Evolutionary conservation across 169 alveolate genomes (phyloP).

Genomic region (Eimeria brunetti): DNA sequence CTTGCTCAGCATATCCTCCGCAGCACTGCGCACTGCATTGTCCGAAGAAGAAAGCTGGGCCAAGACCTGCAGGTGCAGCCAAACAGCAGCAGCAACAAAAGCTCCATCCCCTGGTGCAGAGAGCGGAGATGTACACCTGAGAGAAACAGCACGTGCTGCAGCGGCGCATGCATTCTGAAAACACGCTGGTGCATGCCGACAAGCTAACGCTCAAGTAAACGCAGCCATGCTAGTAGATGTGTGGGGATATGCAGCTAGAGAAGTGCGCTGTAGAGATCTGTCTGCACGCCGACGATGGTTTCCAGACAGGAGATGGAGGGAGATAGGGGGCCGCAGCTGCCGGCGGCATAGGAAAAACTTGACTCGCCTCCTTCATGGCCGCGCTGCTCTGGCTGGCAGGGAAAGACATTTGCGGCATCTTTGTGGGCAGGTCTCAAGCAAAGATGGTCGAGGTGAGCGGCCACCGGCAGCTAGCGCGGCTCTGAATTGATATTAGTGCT

Average conservation of each 20-base stretch:
- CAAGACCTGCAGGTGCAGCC: slow-evolving; percentile 8
- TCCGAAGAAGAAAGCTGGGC: slow-evolving; percentile 46
- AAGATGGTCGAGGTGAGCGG: background rate
- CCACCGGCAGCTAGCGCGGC: background rate
- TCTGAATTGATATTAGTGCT: background rate
- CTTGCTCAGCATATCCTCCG: slow-evolving; percentile 52
- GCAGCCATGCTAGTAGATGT: background rate
- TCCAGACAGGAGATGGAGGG: background rate
- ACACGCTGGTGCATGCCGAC: background rate
- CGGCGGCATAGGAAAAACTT: background rate
- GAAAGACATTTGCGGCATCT: slow-evolving; percentile 51
- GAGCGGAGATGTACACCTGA: background rate
- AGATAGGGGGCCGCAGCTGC: background rate
- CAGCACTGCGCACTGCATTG: slow-evolving; percentile 27
- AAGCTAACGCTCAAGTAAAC: background rate
- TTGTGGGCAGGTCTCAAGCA: background rate
- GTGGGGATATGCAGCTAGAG: background rate
- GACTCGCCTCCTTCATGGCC: slow-evolving; percentile 54
- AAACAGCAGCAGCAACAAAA: background rate
- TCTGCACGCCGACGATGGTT: background rate
- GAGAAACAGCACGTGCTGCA: background rate
- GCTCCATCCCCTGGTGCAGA: background rate
- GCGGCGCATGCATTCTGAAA: background rate
- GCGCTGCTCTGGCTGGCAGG: slow-evolving; percentile 2
- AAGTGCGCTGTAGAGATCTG: background rate